Evolutionary conservation across 805 yeast species (phyloP).

Genomic region (Kazachstania viticola): DNA sequence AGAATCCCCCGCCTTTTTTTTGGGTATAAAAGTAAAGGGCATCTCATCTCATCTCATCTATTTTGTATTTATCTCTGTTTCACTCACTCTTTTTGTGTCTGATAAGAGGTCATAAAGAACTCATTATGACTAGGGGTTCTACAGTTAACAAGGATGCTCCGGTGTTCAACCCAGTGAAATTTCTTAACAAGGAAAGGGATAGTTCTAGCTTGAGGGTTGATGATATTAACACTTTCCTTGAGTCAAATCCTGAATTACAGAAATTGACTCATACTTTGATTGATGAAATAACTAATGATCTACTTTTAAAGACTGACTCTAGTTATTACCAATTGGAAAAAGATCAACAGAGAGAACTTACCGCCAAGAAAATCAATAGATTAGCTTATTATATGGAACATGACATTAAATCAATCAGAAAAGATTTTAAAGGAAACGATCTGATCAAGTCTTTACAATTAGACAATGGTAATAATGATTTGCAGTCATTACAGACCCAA

Average conservation of each 20-base stretch:
- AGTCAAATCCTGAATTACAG: constrained; percentile 37
- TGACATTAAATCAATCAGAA: constrained; percentile 21
- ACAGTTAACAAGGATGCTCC: constrained; percentile 11
- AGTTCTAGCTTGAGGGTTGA: constrained; percentile 32
- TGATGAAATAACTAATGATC: constrained; percentile 57
- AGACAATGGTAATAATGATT: constrained; percentile 5
- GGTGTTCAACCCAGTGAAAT: constrained; percentile 19
- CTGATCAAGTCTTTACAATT: constrained; percentile 17
- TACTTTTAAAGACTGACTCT: constrained; percentile 43
- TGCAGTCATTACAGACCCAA: constrained; percentile 13
- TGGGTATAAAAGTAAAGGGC: too few relatives aligned
- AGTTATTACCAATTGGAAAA: constrained; percentile 48
- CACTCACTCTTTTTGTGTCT: too few relatives aligned
- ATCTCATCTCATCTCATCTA: too few relatives aligned
- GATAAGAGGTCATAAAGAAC: too few relatives aligned
- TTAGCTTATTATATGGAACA: constrained; percentile 48
- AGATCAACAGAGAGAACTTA: constrained; percentile 44
- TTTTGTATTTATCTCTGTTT: too few relatives aligned
- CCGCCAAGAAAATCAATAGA: constrained; percentile 51
- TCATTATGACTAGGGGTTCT: constrained; percentile 22
- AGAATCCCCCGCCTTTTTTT: too few relatives aligned
- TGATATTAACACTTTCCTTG: constrained; percentile 45
- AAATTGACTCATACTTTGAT: constrained; percentile 36
- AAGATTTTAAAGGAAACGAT: constrained; percentile 15
- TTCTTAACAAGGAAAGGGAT: constrained; percentile 34